A percentile compares a stretch with the other conserved stretches of the same genome.
Evolutionary conservation across 257 asterid species (phyloP).

Genomic region (Solanum peruvianum): DNA sequence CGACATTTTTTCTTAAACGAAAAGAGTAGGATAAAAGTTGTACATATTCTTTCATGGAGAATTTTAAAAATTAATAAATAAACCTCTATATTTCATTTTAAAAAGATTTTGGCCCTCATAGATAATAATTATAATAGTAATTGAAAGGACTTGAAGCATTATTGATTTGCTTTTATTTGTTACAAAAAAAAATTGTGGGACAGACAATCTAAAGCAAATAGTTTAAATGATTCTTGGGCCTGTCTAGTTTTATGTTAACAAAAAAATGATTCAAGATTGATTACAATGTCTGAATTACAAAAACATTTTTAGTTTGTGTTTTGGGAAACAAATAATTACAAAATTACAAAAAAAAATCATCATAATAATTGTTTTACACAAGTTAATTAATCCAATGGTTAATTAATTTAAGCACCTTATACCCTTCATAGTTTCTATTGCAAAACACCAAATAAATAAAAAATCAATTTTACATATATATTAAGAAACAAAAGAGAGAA

Average conservation of each 20-base stretch:
- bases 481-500: not conserved
- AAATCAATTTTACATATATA: not conserved
- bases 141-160: not conserved
- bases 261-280: not conserved
- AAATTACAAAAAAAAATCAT: not conserved
- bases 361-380: not conserved
- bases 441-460: not conserved
- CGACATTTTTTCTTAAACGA: not conserved
- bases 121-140: not conserved
- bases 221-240: not conserved
- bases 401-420: not conserved
- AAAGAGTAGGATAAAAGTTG: not conserved
- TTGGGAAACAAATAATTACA: constrained; percentile 2
- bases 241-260: not conserved
- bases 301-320: constrained; percentile 4
- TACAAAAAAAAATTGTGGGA: not conserved
- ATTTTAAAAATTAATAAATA: not conserved
- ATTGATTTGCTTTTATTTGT: not conserved
- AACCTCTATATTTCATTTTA: not conserved
- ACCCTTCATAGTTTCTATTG: not conserved
- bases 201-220: not conserved
- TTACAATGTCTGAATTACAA: not conserved
- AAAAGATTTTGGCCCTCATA: not conserved
- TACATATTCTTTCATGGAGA: not conserved
- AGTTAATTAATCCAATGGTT: not conserved